Conservation (phyloP, 2,329 filamentous ascomycete species). For the Pestalotiopsis sp. region DNA sequence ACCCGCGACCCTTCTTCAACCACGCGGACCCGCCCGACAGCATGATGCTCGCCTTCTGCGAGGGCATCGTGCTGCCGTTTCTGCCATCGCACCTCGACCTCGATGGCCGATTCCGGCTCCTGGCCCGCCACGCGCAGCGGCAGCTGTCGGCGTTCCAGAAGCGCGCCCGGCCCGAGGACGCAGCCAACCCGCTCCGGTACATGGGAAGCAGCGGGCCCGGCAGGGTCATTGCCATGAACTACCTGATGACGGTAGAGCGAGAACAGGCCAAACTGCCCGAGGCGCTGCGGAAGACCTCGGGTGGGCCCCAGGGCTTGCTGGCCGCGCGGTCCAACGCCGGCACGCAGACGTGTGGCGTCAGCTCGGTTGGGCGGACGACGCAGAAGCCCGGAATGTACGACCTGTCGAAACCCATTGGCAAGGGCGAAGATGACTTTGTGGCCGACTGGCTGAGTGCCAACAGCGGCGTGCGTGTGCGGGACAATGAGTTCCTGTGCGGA, state of each 20-base stretch:
- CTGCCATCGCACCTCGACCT: neutral
- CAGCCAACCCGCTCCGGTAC: neutral
- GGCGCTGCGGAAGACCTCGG: no score
- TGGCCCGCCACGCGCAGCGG: neutral
- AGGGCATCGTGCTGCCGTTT: conserved; percentile 1
- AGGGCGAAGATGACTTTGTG: neutral
- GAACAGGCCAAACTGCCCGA: neutral
- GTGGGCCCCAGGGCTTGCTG: neutral
- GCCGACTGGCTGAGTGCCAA: neutral
- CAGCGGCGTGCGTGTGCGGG: neutral
- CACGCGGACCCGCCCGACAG: neutral
- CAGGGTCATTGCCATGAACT: conserved; percentile 1
- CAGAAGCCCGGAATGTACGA: conserved; percentile 6
- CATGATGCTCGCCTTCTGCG: conserved; percentile 6
- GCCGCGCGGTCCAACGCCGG: neutral
- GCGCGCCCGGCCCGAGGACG: neutral
- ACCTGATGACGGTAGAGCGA: neutral
- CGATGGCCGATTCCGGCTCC: neutral
- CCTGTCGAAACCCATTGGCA: neutral
- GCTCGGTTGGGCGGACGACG: neutral
- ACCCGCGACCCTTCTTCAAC: conserved; percentile 6
- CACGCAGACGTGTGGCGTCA: conserved; percentile 2
- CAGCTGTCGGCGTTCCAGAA: conserved; percentile 4
- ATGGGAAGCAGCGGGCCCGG: neutral
- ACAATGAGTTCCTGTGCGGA: neutral